Conservation (phyloP, 306 rosid genomes). For the Ormosia emarginata region DNA sequence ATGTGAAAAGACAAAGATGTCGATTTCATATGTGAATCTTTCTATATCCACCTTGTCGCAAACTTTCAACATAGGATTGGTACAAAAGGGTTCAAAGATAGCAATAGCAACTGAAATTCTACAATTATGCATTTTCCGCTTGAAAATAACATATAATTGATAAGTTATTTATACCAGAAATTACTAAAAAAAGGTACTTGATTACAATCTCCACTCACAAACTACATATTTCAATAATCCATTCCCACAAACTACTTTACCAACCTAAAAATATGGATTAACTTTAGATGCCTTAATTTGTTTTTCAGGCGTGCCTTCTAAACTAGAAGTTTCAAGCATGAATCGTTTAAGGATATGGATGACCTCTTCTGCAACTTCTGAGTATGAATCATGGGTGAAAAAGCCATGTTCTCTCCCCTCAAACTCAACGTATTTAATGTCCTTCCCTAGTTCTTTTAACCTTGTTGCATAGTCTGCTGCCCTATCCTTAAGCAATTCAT, state of each 20-base stretch:
- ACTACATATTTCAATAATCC: background rate
- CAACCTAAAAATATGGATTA: background rate
- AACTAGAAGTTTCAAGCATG: constrained; percentile 43
- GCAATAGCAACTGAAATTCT: too few species aligned
- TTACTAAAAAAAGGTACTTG: background rate
- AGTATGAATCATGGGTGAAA: constrained; percentile 62
- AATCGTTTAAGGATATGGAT: constrained; percentile 51
- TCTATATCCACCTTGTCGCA: background rate
- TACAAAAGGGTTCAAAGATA: background rate
- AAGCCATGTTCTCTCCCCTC: constrained; percentile 79
- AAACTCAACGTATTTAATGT: constrained; percentile 63
- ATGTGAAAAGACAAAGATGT: too few species aligned
- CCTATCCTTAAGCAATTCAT: constrained; percentile 80
- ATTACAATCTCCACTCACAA: background rate
- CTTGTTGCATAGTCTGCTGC: constrained; percentile 50
- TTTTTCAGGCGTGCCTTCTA: background rate
- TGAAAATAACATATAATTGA: background rate
- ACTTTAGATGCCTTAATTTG: background rate
- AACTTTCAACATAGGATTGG: background rate
- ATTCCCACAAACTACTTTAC: background rate
- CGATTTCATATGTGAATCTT: too few species aligned
- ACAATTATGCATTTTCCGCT: background rate
- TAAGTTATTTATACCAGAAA: background rate
- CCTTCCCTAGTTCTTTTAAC: constrained; percentile 53
- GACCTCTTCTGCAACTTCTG: constrained; percentile 41